Evolutionary conservation across 2,329 filamentous ascomycete species (phyloP), one percentile per base, ranked within the genome.

Genomic region (Penicillium sp.): DNA sequence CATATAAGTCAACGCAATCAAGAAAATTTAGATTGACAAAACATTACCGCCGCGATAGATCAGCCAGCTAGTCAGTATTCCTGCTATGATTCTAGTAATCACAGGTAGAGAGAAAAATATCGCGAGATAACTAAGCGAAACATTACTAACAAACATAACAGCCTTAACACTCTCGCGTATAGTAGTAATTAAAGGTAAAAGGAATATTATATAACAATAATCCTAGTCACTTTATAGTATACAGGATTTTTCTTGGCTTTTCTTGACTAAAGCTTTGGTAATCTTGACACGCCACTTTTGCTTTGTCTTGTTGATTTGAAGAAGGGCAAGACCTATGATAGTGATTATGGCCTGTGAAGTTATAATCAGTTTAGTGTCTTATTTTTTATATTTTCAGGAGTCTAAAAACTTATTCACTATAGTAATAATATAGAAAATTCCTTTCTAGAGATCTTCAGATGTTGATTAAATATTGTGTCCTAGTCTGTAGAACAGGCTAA

Each of bases 241-340:
- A 10, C 24, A 10, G 10, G 24, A 28, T 10, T 28, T 28, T 28
- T 91, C 74, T 8, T 72, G 74, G 3, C 68, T 74, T 14, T 71
- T 71, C 21, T 93, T 74, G 2, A 89, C 84, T 64, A 83, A 83
- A 9, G 42, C 21, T 21, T 29, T 44, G 18, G 87, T 83, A 19
- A 96, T 83, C 82, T 94, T 94, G 65, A 88, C 77, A n/a, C 86
- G 84, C 92, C 91, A 96, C 75, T 94, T 94, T 58, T 89, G 87
- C 71, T 92, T 89, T 72, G 94, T 83, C 74, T 93, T 94, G 57
- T 86, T 88, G 51, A 96, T 83, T 23, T 91, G 87, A 7, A 96
- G 83, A 26, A 96, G 83, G 4, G 89, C 90, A 28, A 86, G 87
- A 24, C 91, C 91, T 78, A 95, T 88, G 57, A 91, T 64, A 31